A percentile compares a stretch with the other conserved stretches of the same genome.
Conservation (phyloP, 495 filamentous ascomycete genomes). For the Trichoderma erinaceum region DNA sequence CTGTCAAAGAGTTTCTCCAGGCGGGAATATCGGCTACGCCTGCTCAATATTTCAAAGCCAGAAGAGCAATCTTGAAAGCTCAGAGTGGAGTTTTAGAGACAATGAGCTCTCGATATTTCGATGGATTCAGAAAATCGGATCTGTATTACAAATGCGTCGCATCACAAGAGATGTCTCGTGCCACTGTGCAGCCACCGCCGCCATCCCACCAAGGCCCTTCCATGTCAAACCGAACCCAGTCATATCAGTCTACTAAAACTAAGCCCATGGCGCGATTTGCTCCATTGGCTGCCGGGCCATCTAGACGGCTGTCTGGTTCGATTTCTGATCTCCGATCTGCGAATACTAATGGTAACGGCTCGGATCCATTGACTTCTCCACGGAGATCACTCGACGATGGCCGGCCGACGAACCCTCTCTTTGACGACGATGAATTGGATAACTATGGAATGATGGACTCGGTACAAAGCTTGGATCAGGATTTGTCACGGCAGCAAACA, state of each 20-base stretch:
- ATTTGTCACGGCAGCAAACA: constrained; percentile 28
- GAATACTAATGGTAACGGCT: constrained; percentile 27
- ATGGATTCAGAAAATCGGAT: constrained; percentile 84
- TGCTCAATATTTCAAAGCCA: constrained; percentile 75
- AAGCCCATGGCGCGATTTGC: constrained; percentile 35
- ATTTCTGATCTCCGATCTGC: constrained; percentile 35
- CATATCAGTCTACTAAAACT: constrained; percentile 35
- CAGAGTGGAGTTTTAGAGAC: constrained; percentile 79
- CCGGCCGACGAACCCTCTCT: constrained; percentile 30
- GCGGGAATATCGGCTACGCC: constrained; percentile 68
- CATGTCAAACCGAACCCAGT: constrained; percentile 24
- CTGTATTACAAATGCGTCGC: constrained; percentile 93
- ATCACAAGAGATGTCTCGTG: constrained; percentile 69
- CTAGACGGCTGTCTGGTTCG: constrained; percentile 37
- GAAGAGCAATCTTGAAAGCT: constrained; percentile 71
- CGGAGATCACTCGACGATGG: constrained; percentile 45
- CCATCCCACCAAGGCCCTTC: constrained; percentile 19
- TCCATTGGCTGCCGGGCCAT: constrained; percentile 26
- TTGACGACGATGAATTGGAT: constrained; percentile 50
- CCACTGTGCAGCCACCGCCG: constrained; percentile 23
- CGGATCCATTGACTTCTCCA: constrained; percentile 32
- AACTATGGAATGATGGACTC: constrained; percentile 49
- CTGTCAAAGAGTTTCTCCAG: constrained; percentile 70
- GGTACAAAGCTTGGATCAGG: constrained; percentile 47
- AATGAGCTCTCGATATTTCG: constrained; percentile 72